These are phyloP conservation scores for Phytophthora sojae DNA, from an alignment of 352 stramenopile genomes.

Conservation along the genomic window DNA sequence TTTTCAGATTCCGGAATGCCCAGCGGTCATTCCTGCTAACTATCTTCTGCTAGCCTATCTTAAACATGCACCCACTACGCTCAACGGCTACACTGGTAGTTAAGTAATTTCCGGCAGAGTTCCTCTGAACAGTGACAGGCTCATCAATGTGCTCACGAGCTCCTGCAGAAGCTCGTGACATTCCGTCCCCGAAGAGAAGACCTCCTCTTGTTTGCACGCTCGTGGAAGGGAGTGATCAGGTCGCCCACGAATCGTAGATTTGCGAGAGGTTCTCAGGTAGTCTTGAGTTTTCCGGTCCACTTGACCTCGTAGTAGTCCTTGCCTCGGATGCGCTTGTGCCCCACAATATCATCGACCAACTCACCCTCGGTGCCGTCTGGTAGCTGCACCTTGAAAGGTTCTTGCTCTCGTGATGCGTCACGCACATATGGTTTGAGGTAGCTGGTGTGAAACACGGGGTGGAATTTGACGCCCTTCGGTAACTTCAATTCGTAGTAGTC, in stretches of 20 bases:
- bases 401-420: no score
- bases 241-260: no score
- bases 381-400: no score
- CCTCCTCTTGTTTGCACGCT: no score
- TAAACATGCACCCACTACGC: background rate
- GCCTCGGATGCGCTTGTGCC: no score
- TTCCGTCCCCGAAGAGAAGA: background rate
- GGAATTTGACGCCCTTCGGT: background rate
- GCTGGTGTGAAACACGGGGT: background rate
- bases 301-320: no score
- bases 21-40: background rate
- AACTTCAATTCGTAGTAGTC: background rate
- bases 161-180: background rate
- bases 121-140: background rate
- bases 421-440: no score
- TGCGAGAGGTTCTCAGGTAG: no score
- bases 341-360: no score
- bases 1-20: conserved; percentile 9
- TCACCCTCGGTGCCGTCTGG: no score
- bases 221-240: no score
- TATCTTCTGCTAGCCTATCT: background rate
- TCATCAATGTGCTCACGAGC: background rate
- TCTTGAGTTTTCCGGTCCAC: no score
- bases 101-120: background rate
- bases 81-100: background rate